Percentiles rank a stretch among this genome's conserved stretches.
These are phyloP conservation scores for Beverwykella pulmonaria DNA, from an alignment of 495 filamentous ascomycete genomes.

Conservation along the genomic window DNA sequence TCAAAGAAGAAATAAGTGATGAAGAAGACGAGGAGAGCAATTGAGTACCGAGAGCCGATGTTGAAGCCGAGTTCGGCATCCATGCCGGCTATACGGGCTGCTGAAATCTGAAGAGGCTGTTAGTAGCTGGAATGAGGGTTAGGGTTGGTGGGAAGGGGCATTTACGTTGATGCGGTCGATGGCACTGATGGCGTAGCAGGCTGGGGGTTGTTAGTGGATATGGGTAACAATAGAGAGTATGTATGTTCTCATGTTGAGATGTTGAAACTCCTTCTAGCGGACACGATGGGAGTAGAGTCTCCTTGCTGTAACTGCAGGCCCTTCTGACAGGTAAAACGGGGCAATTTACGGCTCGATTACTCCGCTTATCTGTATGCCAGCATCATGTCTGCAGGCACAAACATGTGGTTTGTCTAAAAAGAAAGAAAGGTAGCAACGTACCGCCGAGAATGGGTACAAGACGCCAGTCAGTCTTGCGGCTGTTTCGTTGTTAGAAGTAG, in stretches of 20 bases:
- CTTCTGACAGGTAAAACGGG: no score
- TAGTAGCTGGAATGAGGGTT: background rate
- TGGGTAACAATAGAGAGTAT: background rate
- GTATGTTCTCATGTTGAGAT: no score
- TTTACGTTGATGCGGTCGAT: constrained; percentile 26
- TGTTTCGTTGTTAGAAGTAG: background rate
- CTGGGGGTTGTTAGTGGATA: background rate
- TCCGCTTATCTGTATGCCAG: no score
- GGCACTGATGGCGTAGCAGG: constrained; percentile 22
- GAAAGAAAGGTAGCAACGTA: no score
- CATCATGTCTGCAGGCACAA: no score
- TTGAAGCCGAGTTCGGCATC: constrained; percentile 13
- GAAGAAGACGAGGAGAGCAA: constrained; percentile 67
- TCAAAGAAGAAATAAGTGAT: constrained; percentile 67
- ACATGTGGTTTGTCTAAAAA: no score
- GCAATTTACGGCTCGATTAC: no score
- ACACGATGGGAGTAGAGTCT: no score
- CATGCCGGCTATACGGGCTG: constrained; percentile 26
- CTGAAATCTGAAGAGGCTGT: background rate
- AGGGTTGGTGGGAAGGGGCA: background rate
- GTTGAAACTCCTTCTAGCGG: no score
- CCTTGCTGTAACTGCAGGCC: no score
- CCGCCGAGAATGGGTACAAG: constrained; percentile 8
- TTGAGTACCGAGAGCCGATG: constrained; percentile 41
- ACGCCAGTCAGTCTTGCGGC: background rate